Base-by-base conservation (phyloP, 1,139 yeast species). In the Pichia sp. region DNA sequence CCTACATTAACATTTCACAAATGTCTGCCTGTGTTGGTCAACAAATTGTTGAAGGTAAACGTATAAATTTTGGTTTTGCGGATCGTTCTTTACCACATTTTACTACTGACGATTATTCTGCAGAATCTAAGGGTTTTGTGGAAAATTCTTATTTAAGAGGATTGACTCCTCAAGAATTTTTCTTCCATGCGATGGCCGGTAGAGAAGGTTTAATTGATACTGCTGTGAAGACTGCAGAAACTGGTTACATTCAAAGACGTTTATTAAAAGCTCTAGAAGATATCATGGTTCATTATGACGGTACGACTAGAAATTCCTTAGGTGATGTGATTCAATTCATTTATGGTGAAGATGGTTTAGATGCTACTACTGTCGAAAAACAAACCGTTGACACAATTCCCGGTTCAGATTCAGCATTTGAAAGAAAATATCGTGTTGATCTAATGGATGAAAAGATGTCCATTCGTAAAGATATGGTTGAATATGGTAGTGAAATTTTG, bases 11-110 rank as follows among this genome's bases (percentile, higher is more conserved):
- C 66, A 92, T 94, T 66, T 95, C 99, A 27, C 98, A 90, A 71
- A 94, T 94, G 98, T 89, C 97, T 40, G 99, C 99, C 7, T 92
- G 98, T 84, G 99, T 92, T 30, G 99, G 99, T 60, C 99, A 94
- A 69, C 99, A 94, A 66, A 92, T 95, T 69, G 98, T 94, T 40
- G 98, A 92, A 71, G 99, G 99, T 78, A 92, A 87, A 67, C 95
- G 99, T 78, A 92, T 94, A 71, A 95, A 97, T 31, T 92, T 85
- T 60, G 99, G 99, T 35, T 94, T 94, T 64, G 80, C 87, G 37
- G 97, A 92, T 64, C 83, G 99, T 69, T 83, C 97, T 2, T 73
- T 94, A 60, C 99, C 99, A 16, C 99, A 94, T 68, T 94, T 94
- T 64, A 87, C 97, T 9, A 92, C 92, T 66, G 98, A 94, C 69